Conservation (phyloP, 768 basidiomycete genomes). For the Mrakia blollopis region DNA sequence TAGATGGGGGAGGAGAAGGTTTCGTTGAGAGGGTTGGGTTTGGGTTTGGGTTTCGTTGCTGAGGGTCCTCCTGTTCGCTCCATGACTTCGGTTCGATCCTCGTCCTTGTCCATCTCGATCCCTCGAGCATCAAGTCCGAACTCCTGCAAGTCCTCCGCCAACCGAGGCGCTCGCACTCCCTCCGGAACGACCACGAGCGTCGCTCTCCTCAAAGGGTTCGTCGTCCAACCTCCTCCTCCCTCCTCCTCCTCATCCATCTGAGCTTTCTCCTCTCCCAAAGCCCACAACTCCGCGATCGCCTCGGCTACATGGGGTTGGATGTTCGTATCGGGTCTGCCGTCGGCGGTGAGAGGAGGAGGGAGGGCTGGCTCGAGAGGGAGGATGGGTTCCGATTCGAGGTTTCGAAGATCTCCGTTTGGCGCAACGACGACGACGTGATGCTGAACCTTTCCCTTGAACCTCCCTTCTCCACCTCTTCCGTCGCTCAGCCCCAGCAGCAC, state of each 20-base stretch:
- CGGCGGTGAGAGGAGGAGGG: too few relatives aligned
- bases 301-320: not conserved
- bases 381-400: conserved; percentile 10
- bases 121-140: not conserved
- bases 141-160: not conserved
- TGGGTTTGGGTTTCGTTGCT: not conserved
- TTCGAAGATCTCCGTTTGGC: not conserved
- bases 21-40: not conserved
- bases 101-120: not conserved
- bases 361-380: not conserved
- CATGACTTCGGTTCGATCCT: not conserved
- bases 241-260: conserved; percentile 10
- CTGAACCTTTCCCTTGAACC: not conserved
- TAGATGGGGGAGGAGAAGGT: not conserved
- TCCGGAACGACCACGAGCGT: not conserved
- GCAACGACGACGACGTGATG: conserved; percentile 13
- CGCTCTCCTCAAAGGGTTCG: not conserved
- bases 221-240: not conserved
- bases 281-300: not conserved
- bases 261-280: not conserved
- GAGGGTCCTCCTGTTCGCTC: not conserved
- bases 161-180: not conserved
- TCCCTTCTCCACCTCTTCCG: not conserved
- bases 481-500: not conserved
- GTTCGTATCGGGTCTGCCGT: not conserved